These are phyloP conservation scores for Kodamaea neixiangensis DNA, from an alignment of 805 yeast species.

Conservation along the genomic window DNA sequence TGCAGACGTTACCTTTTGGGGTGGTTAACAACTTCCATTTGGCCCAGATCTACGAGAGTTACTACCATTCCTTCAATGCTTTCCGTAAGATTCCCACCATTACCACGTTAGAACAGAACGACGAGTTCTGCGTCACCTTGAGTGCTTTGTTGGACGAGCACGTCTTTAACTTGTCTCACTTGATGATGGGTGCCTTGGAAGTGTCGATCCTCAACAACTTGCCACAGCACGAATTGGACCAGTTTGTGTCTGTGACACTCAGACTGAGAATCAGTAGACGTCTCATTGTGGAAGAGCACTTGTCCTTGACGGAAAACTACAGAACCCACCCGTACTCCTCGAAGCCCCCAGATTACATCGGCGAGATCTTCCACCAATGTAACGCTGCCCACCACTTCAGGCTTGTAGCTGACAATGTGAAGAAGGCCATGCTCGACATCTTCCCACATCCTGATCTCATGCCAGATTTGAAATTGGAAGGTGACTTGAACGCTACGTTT, in stretches of 20 bases:
- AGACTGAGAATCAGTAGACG: conserved; percentile 88
- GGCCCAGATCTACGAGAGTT: conserved; percentile 84
- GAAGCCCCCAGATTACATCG: conserved; percentile 57
- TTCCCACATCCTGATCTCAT: conserved; percentile 54
- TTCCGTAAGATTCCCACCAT: conserved; percentile 75
- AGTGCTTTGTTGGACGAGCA: conserved; percentile 74
- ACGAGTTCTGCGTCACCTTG: conserved; percentile 64
- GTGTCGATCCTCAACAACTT: conserved; percentile 60
- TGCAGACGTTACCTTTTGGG: conserved; percentile 81
- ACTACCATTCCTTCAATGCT: conserved; percentile 83
- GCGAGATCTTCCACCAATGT: conserved; percentile 83
- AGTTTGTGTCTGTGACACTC: conserved; percentile 72
- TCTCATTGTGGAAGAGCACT: conserved; percentile 88
- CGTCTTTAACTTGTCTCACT: conserved; percentile 77
- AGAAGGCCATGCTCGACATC: conserved; percentile 49
- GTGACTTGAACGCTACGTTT: conserved; percentile 64
- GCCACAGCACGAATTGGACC: conserved; percentile 66
- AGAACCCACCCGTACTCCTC: conserved; percentile 45
- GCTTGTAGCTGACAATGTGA: conserved; percentile 54
- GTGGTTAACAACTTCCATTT: conserved; percentile 85
- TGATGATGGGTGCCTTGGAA: conserved; percentile 92
- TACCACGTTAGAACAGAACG: conserved; percentile 71
- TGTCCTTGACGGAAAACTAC: conserved; percentile 71
- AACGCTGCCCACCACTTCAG: conserved; percentile 68
- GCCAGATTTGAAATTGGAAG: conserved; percentile 80